Base-by-base conservation (phyloP, 345 rosid species). In the Reutealis trisperma region DNA sequence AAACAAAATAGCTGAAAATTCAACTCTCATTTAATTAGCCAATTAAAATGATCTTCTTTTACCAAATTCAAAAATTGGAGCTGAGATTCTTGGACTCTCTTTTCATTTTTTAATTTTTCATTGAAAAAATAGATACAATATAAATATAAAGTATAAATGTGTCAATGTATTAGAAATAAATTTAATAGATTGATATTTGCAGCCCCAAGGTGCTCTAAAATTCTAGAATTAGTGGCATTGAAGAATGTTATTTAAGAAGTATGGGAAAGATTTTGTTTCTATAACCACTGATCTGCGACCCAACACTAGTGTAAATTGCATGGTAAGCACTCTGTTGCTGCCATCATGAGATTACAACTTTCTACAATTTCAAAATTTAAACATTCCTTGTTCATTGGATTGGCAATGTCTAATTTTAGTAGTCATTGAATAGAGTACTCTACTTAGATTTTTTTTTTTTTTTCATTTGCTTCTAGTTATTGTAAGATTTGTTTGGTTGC, bases 211-310 rank as follows among this genome's bases (percentile, higher is more conserved):
- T 95, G 98, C 74, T 90, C 99, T 9, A 98, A 95, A 65, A 90
- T 95, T 78, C 98, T 98, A 18, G 99, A 95, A 82, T 83, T 95
- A 72, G 73, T 72, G 34, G 89, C 89, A 69, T 78, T 93, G 32
- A 84, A 85, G 76, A 79, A 90, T 75, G 80, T n/a, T 86, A 9
- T 95, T 95, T 78, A 95, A 92, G 84, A 95, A 95, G 75, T 95
- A 92, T 72, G 99, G 99, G 51, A 85, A 80, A 75, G 98, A 92
- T 85, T 95, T 95, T 49, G 96, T 88, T 11, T 81, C 91, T 61
- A 96, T 98, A 21, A 97, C 99, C 63, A 86, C 85, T 79, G 99
- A 95, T 77, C 78, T 95, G 77, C 84, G 98, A 68, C 99, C 99
- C 24, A 88, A 64, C 61, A 84, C 86, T 80, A 98, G 99, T 1